Conservation (phyloP, 2,329 filamentous ascomycete genomes). For the Neocucurbitaria cava region DNA sequence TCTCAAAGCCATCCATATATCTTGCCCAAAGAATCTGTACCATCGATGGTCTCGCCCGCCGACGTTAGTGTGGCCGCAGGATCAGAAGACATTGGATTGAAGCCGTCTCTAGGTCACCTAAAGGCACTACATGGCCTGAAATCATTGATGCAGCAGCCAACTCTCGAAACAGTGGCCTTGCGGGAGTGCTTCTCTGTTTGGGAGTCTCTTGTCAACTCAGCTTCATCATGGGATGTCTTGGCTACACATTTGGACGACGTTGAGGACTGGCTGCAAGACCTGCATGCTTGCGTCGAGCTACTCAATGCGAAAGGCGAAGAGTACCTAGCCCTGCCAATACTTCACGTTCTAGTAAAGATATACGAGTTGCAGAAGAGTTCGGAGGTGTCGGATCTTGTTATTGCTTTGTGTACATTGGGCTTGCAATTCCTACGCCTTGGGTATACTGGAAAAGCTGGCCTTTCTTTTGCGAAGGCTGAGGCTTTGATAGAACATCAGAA, state of each 20-base stretch:
- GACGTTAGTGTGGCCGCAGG: conserved; percentile 1
- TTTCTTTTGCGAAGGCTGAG: conserved; percentile 66
- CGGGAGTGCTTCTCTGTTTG: conserved; percentile 44
- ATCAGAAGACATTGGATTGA: conserved; percentile 44
- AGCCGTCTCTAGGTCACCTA: conserved; percentile 44
- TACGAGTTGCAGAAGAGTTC: conserved; percentile 53
- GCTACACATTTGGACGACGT: conserved; percentile 58
- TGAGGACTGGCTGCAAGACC: conserved; percentile 57
- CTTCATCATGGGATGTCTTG: conserved; percentile 49
- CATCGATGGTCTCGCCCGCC: not conserved
- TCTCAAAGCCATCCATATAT: conserved; percentile 68
- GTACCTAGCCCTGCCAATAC: conserved; percentile 56
- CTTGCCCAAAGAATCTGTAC: conserved; percentile 41
- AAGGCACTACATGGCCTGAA: conserved; percentile 49
- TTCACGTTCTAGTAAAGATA: conserved; percentile 58
- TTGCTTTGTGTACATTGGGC: conserved; percentile 56
- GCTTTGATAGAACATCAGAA: conserved; percentile 52
- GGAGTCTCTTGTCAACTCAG: conserved; percentile 46
- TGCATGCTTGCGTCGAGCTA: conserved; percentile 63
- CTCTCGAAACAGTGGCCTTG: conserved; percentile 32
- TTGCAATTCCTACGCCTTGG: conserved; percentile 66
- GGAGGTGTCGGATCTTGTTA: conserved; percentile 50
- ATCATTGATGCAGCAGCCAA: conserved; percentile 49
- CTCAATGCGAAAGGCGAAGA: conserved; percentile 64
- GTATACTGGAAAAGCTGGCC: conserved; percentile 64